Percentiles rank a stretch among this genome's conserved stretches.
These are phyloP conservation scores for Aspergillus sparsus DNA, from an alignment of 495 filamentous ascomycete genomes.

Conservation along the genomic window DNA sequence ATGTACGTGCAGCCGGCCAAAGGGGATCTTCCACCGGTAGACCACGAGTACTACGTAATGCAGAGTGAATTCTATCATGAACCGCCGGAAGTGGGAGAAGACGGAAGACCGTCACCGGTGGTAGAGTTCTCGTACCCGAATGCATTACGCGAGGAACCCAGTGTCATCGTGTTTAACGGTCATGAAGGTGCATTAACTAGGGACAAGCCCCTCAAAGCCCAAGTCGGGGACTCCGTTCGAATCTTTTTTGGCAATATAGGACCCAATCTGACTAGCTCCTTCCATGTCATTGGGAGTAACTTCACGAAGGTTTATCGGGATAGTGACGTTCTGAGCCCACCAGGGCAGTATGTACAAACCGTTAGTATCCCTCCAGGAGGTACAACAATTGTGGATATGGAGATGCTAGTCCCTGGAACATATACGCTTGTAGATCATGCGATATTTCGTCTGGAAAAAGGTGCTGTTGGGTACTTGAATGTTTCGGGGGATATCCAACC, in stretches of 20 bases:
- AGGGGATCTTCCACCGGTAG: slow-evolving; percentile 20
- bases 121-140: slow-evolving; percentile 28
- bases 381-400: slow-evolving; percentile 24
- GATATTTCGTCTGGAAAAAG: slow-evolving; percentile 26
- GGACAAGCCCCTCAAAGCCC: slow-evolving; percentile 23
- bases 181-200: slow-evolving; percentile 19
- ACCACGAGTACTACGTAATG: slow-evolving; percentile 30
- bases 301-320: slow-evolving; percentile 22
- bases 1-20: slow-evolving; percentile 22
- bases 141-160: slow-evolving; percentile 24
- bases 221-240: slow-evolving; percentile 18
- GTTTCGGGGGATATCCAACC: slow-evolving; percentile 16
- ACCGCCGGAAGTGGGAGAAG: slow-evolving; percentile 21
- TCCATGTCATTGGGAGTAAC: slow-evolving; percentile 28
- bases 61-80: slow-evolving; percentile 33
- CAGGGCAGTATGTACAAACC: slow-evolving; percentile 19
- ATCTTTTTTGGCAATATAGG: slow-evolving; percentile 26
- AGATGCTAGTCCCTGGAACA: slow-evolving; percentile 24
- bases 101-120: slow-evolving; percentile 14
- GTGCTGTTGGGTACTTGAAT: slow-evolving; percentile 23
- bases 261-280: slow-evolving; percentile 26
- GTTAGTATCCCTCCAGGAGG: slow-evolving; percentile 19
- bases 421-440: slow-evolving; percentile 29
- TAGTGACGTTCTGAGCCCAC: slow-evolving; percentile 24
- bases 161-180: slow-evolving; percentile 25